Percentiles rank a stretch among this genome's conserved stretches.
These are phyloP conservation scores for Chenopodium formosanum DNA, from an alignment of 148 eudicot species.

Conservation along the genomic window DNA sequence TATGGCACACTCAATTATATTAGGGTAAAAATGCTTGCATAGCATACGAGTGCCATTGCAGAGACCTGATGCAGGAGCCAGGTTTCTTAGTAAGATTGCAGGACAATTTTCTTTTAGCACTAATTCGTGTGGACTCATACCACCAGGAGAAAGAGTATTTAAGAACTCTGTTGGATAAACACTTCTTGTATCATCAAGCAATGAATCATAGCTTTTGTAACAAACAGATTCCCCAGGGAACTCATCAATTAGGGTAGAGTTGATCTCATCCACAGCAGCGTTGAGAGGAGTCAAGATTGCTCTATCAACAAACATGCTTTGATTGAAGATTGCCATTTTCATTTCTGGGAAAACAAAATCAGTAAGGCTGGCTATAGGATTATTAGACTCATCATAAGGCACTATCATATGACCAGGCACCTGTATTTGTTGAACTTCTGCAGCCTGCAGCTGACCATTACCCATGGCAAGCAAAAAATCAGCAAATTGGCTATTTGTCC, in stretches of 20 bases:
- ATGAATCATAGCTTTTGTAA: too few relatives aligned
- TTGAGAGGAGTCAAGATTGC: too few relatives aligned
- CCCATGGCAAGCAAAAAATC: neutral
- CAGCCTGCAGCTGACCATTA: neutral
- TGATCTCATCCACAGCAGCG: neutral
- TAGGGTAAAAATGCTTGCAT: neutral
- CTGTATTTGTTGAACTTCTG: neutral
- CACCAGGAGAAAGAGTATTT: neutral
- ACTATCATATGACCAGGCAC: neutral
- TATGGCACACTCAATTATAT: too few relatives aligned
- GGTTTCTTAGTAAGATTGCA: neutral
- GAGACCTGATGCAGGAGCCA: neutral
- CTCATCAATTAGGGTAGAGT: neutral
- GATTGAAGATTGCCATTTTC: too few relatives aligned
- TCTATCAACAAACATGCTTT: too few relatives aligned
- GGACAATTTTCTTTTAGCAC: conserved; percentile 1
- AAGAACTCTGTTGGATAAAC: conserved; percentile 2
- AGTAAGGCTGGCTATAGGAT: too few relatives aligned
- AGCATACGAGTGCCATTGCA: too few relatives aligned
- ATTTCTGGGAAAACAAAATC: too few relatives aligned
- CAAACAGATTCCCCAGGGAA: neutral
- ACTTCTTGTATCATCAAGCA: neutral
- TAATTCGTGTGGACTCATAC: neutral
- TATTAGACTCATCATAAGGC: neutral
- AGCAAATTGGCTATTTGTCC: neutral